phyloP scores from a whole-genome alignment of 1,284 basidiomycete genomes.

The Leucoagaricus sp. region DNA sequence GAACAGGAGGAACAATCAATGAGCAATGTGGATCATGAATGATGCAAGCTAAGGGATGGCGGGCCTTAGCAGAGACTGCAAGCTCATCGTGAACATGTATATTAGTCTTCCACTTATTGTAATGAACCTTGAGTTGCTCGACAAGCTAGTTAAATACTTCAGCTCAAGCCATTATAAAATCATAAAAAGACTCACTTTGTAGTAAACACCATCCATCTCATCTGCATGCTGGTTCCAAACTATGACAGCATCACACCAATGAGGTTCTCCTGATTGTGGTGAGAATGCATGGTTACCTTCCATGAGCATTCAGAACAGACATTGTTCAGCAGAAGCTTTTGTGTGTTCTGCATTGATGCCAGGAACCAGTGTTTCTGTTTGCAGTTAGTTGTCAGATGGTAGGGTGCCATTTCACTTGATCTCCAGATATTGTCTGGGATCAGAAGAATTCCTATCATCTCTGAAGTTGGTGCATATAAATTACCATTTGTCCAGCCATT shows the following conservation, averaged over 20 bases:
- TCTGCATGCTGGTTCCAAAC: slow-evolving; percentile 23
- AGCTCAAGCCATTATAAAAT: no score
- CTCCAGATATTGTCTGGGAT: slow-evolving; percentile 23
- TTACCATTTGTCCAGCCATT: slow-evolving; percentile 29
- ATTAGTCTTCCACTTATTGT: not conserved
- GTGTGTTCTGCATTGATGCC: slow-evolving; percentile 23
- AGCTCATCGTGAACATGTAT: not conserved
- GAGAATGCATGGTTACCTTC: slow-evolving; percentile 5
- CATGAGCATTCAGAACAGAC: slow-evolving; percentile 18
- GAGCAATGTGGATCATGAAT: not conserved
- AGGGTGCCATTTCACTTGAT: slow-evolving; percentile 21
- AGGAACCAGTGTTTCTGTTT: slow-evolving; percentile 22
- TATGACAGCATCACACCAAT: slow-evolving; percentile 14
- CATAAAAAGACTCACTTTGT: slow-evolving; percentile 18
- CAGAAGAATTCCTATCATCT: slow-evolving; percentile 27
- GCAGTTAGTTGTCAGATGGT: slow-evolving; percentile 8
- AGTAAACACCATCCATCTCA: slow-evolving; percentile 17
- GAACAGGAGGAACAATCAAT: not conserved
- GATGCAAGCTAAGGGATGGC: not conserved
- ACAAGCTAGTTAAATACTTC: not conserved
- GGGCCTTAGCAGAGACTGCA: not conserved
- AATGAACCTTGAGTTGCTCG: slow-evolving; percentile 1
- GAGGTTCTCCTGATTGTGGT: slow-evolving; percentile 3
- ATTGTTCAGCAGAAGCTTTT: slow-evolving; percentile 24
- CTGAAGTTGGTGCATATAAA: slow-evolving; percentile 24